phyloP scores from a whole-genome alignment of 2,329 filamentous ascomycete species.

The Bipolaris bicolor region DNA sequence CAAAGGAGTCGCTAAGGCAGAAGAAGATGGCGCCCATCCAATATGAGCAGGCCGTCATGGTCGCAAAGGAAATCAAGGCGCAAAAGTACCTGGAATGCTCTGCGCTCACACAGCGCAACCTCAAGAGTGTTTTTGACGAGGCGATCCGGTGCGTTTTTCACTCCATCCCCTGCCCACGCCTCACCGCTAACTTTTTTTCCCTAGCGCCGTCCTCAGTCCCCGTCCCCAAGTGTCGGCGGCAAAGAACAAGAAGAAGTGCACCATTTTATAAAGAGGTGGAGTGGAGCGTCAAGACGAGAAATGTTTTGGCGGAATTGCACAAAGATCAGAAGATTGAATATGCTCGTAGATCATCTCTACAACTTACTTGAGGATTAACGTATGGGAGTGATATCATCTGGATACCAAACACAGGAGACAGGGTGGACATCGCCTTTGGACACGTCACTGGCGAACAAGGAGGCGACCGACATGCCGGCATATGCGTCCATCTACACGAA shows the following conservation, averaged over 20 bases:
- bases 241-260: constrained; percentile 39
- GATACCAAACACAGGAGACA: constrained; percentile 6
- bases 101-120: constrained; percentile 90
- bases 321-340: constrained; percentile 33
- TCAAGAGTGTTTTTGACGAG: constrained; percentile 99
- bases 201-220: constrained; percentile 51
- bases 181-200: constrained; percentile 23
- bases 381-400: constrained; percentile 8
- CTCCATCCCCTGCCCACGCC: neutral
- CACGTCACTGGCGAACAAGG: constrained; percentile 6
- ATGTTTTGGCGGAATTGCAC: constrained; percentile 30
- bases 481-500: constrained; percentile 25
- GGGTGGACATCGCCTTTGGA: constrained; percentile 6
- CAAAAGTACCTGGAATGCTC: constrained; percentile 99
- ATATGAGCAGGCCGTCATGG: constrained; percentile 86
- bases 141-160: constrained; percentile 82
- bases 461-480: constrained; percentile 14
- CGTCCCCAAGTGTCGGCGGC: constrained; percentile 38
- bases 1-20: constrained; percentile 79
- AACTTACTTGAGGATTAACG: constrained; percentile 10
- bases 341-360: constrained; percentile 19
- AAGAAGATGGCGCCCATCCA: constrained; percentile 98
- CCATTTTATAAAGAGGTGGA: constrained; percentile 31
- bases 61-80: constrained; percentile 92
- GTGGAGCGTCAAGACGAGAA: neutral